phyloP scores from a whole-genome alignment of 148 eudicot species.

The Chenopodium berlandieri region DNA sequence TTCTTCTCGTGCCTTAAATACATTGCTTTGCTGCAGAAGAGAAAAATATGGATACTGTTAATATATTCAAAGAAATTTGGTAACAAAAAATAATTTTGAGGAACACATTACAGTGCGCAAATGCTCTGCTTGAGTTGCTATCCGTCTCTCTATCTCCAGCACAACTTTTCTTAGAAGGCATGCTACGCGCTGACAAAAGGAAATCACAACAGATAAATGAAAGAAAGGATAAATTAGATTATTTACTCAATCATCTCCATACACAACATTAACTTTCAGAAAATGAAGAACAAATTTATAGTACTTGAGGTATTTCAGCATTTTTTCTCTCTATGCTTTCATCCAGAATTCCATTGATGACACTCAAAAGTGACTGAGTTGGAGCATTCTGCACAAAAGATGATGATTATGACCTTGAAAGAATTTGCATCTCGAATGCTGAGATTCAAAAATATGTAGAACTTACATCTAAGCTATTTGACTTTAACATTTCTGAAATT shows the following conservation, averaged over 20 bases:
- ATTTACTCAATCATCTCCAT: background rate
- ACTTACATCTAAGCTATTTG: conserved; percentile 85
- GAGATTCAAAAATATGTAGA: conserved; percentile 3
- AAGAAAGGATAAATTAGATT: background rate
- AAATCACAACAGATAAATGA: background rate
- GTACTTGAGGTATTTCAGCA: conserved; percentile 86
- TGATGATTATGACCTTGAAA: conserved; percentile 1
- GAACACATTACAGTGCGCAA: conserved; percentile 64
- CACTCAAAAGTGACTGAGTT: conserved; percentile 85
- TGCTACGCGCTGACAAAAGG: conserved; percentile 65
- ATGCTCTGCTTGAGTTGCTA: conserved; percentile 91
- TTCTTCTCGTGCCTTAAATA: conserved; percentile 84
- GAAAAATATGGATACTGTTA: background rate
- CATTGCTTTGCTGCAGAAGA: conserved; percentile 70
- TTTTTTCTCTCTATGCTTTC: conserved; percentile 79
- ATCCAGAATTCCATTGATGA: conserved; percentile 79
- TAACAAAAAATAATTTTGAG: no score
- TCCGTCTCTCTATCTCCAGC: conserved; percentile 91
- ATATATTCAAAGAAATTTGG: background rate
- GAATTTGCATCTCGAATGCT: background rate
- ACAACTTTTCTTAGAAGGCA: conserved; percentile 86
- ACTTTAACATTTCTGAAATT: conserved; percentile 82
- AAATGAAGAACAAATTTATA: conserved; percentile 12
- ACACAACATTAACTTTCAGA: background rate
- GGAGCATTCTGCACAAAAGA: conserved; percentile 80